Evolutionary conservation across 2,329 filamentous ascomycete species (phyloP).

Genomic region (Calcarisporium arbuscula): DNA sequence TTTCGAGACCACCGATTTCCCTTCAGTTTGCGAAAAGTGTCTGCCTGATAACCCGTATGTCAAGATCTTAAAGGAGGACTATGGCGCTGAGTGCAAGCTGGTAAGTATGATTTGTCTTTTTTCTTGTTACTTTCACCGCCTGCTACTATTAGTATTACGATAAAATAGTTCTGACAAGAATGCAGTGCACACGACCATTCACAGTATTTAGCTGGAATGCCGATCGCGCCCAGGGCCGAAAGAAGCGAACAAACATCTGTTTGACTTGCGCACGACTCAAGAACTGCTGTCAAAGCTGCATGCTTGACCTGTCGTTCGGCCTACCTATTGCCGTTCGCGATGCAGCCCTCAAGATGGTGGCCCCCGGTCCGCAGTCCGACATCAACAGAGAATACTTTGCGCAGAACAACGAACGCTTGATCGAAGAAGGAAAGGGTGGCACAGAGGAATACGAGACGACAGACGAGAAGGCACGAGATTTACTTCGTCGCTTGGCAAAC

Average conservation of each 20-base stretch:
- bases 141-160: too few relatives aligned
- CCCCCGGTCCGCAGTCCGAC: slow-evolving; percentile 82
- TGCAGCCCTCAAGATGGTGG: slow-evolving; percentile 95
- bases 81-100: slow-evolving; percentile 79
- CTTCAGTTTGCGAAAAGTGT: slow-evolving; percentile 85
- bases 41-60: slow-evolving; percentile 96
- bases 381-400: slow-evolving; percentile 98
- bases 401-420: slow-evolving; percentile 91
- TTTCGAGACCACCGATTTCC: slow-evolving; percentile 91
- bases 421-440: slow-evolving; percentile 82
- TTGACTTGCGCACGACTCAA: slow-evolving; percentile 94
- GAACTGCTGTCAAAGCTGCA: slow-evolving; percentile 98
- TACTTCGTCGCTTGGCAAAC: slow-evolving; percentile 75
- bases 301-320: slow-evolving; percentile 95
- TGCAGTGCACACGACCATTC: slow-evolving; percentile 80
- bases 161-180: slow-evolving; percentile 8
- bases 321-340: slow-evolving; percentile 92
- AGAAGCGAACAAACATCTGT: slow-evolving; percentile 92
- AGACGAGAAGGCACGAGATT: slow-evolving; percentile 89
- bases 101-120: slow-evolving; percentile 19
- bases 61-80: slow-evolving; percentile 97
- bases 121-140: too few relatives aligned
- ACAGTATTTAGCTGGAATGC: slow-evolving; percentile 94
- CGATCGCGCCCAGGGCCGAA: slow-evolving; percentile 78
- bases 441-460: slow-evolving; percentile 93